Base-by-base conservation (phyloP, 768 basidiomycete genomes). In the Termitomyces sp. region DNA sequence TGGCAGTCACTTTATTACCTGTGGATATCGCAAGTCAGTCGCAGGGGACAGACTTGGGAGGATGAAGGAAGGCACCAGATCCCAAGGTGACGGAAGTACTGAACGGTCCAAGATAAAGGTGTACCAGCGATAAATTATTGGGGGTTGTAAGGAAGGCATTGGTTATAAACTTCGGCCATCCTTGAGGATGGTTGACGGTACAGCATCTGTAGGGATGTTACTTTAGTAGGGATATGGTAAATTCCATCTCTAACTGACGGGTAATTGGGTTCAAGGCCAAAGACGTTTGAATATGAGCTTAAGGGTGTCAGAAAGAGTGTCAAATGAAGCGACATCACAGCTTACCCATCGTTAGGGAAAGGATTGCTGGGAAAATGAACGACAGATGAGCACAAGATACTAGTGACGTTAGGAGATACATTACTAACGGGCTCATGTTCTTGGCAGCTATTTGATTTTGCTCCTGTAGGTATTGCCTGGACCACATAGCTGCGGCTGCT, bases 381-480 rank as follows among this genome's bases (percentile, higher is more conserved):
- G 27, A 17, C 10, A 59, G 17, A 41, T 37, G 16, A 49, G 43
- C 21, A 43, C n/a, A 17, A 0, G 21, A 34, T 10, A n/a, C 39
- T 17, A 14, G 40, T 42, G 9, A 3, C 14, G 9, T 27, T 17
- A 12, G 34, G 19, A 17, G 11, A 40, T 6, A 28, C 6, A 30
- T 7, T 37, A 57, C 74, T 61, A 43, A 78, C 78, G 74, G 76
- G 17, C 69, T 76, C 81, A 82, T 83, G 60, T 82, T 82, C 66
- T 77, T 74, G 16, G 79, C 73, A 0, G 77, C 78, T 39, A 83
- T 76, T 61, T 83, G 82, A 59, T 82, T 84, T 63, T 80, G 77
- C 61, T 83, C 77, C 57, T 83, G 83, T 16, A 83, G 67, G 60
- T 83, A 84, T 64, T 83, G 81, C 14, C 79, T 71, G 0, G 79